phyloP scores from a whole-genome alignment of 768 basidiomycete species.

The Dacryopinax primogenitus region DNA sequence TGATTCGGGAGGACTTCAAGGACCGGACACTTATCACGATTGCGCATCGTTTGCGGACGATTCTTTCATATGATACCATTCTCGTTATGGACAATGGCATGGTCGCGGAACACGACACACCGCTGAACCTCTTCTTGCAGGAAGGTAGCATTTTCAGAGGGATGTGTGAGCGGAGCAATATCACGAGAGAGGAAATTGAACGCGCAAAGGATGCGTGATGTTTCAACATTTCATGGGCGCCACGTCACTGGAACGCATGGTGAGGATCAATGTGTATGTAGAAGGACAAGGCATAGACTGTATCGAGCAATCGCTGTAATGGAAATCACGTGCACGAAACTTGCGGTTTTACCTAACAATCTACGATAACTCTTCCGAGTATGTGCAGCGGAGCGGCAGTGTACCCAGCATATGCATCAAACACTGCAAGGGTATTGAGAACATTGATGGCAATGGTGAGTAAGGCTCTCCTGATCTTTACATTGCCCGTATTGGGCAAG shows the following conservation, averaged over 20 bases:
- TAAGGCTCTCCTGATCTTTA: too few species aligned
- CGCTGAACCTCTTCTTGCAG: slow-evolving; percentile 34
- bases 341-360: too few species aligned
- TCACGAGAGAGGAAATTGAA: slow-evolving; percentile 25
- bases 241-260: neutral
- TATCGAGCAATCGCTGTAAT: neutral
- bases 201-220: neutral
- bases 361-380: too few species aligned
- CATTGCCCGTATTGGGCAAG: too few species aligned
- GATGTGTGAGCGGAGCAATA: slow-evolving; percentile 29
- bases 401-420: too few species aligned
- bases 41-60: slow-evolving; percentile 16
- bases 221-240: too few species aligned
- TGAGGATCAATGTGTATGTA: neutral
- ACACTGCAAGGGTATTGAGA: too few species aligned
- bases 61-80: slow-evolving; percentile 39
- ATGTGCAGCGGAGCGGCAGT: too few species aligned
- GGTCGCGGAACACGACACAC: slow-evolving; percentile 41
- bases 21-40: slow-evolving; percentile 20
- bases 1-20: slow-evolving; percentile 57
- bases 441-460: too few species aligned
- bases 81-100: slow-evolving; percentile 48
- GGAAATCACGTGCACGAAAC: too few species aligned
- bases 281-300: neutral
- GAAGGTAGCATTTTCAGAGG: slow-evolving; percentile 32